Percentiles rank a stretch among this genome's conserved stretches.
Conservation (phyloP, 2,329 filamentous ascomycete genomes). For the Cladosporium sphaerospermum region DNA sequence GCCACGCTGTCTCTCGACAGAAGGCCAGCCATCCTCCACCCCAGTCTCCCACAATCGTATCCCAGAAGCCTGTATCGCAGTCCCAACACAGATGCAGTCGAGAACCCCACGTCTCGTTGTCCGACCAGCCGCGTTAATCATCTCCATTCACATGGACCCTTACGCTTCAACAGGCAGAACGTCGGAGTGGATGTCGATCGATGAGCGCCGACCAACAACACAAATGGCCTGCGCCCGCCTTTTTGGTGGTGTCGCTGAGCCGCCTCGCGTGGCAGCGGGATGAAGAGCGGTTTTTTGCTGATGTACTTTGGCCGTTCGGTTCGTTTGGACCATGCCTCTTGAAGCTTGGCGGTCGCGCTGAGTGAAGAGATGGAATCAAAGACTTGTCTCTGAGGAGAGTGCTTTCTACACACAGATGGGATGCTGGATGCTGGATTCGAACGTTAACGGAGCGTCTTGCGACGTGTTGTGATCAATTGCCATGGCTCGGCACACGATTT, state of each 20-base stretch:
- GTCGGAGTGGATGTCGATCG: conserved; percentile 43
- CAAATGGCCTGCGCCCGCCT: conserved; percentile 21
- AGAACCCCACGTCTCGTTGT: conserved; percentile 32
- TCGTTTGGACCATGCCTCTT: conserved; percentile 53
- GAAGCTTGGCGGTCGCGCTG: conserved; percentile 17
- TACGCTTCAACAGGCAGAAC: conserved; percentile 31
- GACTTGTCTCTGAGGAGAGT: conserved; percentile 83
- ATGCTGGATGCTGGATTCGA: neutral
- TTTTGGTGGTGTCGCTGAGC: neutral
- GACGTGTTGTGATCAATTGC: conserved; percentile 1
- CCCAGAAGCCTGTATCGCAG: conserved; percentile 24
- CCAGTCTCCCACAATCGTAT: conserved; percentile 39
- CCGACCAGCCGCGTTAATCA: conserved; percentile 63
- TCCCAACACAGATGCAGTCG: conserved; percentile 9
- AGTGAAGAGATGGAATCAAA: conserved; percentile 74
- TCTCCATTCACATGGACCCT: conserved; percentile 41
- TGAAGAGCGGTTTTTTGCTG: conserved; percentile 73
- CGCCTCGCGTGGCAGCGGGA: conserved; percentile 8
- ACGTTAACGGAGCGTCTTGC: neutral
- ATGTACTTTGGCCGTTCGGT: conserved; percentile 82
- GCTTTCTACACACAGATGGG: conserved; percentile 66
- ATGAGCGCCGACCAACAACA: conserved; percentile 50
- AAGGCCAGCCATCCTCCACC: conserved; percentile 41
- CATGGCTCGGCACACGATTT: neutral
- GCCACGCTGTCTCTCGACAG: conserved; percentile 32